Conservation (phyloP, 164 flowering plant genomes). For the Berberis thunbergii region DNA sequence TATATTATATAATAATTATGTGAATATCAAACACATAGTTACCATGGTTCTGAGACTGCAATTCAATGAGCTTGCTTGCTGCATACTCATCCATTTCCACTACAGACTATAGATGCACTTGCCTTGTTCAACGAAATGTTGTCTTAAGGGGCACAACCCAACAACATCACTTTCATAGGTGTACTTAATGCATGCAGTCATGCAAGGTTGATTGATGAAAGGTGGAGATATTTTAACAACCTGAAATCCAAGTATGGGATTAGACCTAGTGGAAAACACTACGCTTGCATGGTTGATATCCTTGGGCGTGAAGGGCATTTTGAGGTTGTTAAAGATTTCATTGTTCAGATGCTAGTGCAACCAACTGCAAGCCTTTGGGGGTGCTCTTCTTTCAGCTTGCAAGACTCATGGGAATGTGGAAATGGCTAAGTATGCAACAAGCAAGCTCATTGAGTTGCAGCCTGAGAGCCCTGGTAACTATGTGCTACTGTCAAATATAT, state of each 20-base stretch:
- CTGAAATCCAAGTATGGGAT: conserved; percentile 20
- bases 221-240: conserved; percentile 19
- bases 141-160: conserved; percentile 11
- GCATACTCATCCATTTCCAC: conserved; percentile 28
- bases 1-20: too few species aligned
- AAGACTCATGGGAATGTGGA: conserved; percentile 19
- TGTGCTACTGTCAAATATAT: conserved; percentile 16
- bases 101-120: conserved; percentile 15
- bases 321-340: conserved; percentile 15
- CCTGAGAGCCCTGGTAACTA: conserved; percentile 25
- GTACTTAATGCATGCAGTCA: conserved; percentile 25
- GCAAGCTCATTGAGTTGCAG: conserved; percentile 19
- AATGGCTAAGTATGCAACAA: conserved; percentile 24
- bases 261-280: conserved; percentile 21
- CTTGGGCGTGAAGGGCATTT: conserved; percentile 18
- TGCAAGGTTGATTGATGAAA: conserved; percentile 19
- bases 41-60: conserved; percentile 24
- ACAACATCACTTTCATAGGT: conserved; percentile 18
- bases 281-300: conserved; percentile 24
- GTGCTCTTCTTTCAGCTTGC: conserved; percentile 25
- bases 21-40: conserved; percentile 20
- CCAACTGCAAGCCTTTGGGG: conserved; percentile 30
- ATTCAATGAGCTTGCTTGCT: conserved; percentile 15
- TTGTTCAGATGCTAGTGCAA: conserved; percentile 23
- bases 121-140: conserved; percentile 19